A percentile compares a stretch with the other conserved stretches of the same genome.
Evolutionary conservation across 176 grass and related monocot species (phyloP).

Genomic region (Paspalum vaginatum): DNA sequence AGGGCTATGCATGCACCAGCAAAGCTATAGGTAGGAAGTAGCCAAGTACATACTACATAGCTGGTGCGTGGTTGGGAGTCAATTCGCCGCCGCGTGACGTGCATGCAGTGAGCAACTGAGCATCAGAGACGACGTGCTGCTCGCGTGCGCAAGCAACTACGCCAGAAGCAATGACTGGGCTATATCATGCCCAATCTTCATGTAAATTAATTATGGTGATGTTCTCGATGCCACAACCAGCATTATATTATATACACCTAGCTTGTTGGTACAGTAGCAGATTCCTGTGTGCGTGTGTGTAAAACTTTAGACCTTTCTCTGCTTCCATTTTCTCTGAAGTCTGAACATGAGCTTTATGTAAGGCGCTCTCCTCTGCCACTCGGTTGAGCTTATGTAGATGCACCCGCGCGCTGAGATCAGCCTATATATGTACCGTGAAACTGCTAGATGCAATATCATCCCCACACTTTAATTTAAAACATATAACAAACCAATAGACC

Average conservation of each 20-base stretch:
- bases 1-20: not conserved
- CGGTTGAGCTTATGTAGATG: too few relatives aligned
- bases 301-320: too few relatives aligned
- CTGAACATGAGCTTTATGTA: too few relatives aligned
- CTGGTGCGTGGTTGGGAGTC: not conserved
- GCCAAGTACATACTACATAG: not conserved
- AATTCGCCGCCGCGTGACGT: slow-evolving; percentile 11
- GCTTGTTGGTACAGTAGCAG: not conserved
- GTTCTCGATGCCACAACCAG: not conserved
- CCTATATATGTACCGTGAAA: too few relatives aligned
- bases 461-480: too few relatives aligned
- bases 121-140: not conserved
- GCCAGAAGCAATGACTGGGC: not conserved
- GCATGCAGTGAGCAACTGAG: not conserved
- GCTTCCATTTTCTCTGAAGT: too few relatives aligned
- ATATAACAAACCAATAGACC: too few relatives aligned
- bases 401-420: too few relatives aligned
- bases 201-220: too few relatives aligned
- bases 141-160: not conserved
- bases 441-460: too few relatives aligned
- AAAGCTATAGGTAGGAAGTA: not conserved
- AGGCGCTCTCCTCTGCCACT: too few relatives aligned
- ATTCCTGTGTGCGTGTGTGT: not conserved
- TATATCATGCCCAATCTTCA: too few relatives aligned
- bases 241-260: not conserved